These are phyloP conservation scores for Petunia secreta DNA, from an alignment of 257 asterid genomes.

Conservation along the genomic window DNA sequence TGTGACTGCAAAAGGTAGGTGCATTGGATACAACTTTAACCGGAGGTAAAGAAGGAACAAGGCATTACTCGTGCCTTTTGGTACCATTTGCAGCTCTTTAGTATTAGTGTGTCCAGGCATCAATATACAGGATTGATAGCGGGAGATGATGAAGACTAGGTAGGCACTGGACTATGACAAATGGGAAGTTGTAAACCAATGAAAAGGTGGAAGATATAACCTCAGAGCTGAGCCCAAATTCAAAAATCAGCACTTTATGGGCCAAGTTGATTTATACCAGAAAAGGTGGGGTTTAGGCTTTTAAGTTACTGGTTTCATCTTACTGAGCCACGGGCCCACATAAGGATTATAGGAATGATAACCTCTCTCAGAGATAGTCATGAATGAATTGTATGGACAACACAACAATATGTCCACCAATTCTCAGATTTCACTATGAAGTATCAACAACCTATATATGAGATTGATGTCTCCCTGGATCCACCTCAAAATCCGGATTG, in stretches of 20 bases:
- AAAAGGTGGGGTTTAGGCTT: background rate
- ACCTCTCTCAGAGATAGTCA: background rate
- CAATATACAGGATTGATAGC: background rate
- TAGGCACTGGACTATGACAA: background rate
- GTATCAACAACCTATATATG: background rate
- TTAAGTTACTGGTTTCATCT: background rate
- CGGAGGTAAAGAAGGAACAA: background rate
- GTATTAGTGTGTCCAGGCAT: conserved; percentile 9
- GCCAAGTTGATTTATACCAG: background rate
- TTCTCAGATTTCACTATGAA: background rate
- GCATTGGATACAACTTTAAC: background rate
- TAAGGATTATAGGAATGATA: background rate
- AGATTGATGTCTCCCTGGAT: background rate
- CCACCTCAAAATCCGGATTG: background rate
- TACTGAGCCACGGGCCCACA: background rate
- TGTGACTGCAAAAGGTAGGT: background rate
- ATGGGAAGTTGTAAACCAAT: background rate
- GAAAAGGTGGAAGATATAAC: background rate
- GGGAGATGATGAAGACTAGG: background rate
- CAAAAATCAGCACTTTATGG: background rate
- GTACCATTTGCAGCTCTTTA: background rate
- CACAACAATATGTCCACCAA: background rate
- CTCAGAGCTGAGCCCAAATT: background rate
- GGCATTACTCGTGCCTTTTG: background rate
- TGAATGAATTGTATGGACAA: background rate